Evolutionary conservation across 2,329 filamentous ascomycete genomes (phyloP), one percentile per base, ranked within the genome.

Genomic region (Acarospora socialis): DNA sequence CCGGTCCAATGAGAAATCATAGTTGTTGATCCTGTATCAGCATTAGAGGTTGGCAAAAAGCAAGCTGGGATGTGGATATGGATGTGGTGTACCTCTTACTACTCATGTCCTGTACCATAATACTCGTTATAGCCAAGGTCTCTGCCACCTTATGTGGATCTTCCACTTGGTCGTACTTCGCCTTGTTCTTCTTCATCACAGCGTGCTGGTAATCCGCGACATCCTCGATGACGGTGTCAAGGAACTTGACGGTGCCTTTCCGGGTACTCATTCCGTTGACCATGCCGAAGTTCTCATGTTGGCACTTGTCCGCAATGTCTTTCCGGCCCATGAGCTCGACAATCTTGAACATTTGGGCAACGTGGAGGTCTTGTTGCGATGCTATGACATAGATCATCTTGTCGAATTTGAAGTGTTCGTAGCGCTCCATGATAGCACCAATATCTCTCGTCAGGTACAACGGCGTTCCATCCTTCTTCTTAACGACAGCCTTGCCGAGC

Each of bases 41-140:
- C 23, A 3, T 15, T 12, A 1, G 12, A 10, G 13, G 13, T 8
- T 26, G n/a, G 8, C 4, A 7, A 10, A 26, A n/a, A 19, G 5
- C 4, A n/a, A 9, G 9, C 3, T 13, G 17, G 7, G n/a, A 30
- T 15, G 13, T 18, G 9, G 9, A 14, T 17, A 33, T 15, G 22
- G 34, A 31, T 13, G 25, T 8, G 1, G 38, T 61, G 40, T 53
- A 74, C 70, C 79, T 70, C 70, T 92, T 92, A 52, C 82, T 83
- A 37, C 70, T 76, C 79, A 92, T 90, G 48, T 92, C 84, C 55
- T 92, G 83, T 8, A 87, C 80, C 81, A 92, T 92, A 47, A 92
- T 82, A 51, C 77, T 77, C 42, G 75, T 81, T 47, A 90, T 92
- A 34, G 82, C 83, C 3, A 92, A 68, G 7, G 69, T 77, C 56